These are phyloP conservation scores for Ustilago cynodontis DNA, from an alignment of 1,284 basidiomycete genomes.

Conservation along the genomic window DNA sequence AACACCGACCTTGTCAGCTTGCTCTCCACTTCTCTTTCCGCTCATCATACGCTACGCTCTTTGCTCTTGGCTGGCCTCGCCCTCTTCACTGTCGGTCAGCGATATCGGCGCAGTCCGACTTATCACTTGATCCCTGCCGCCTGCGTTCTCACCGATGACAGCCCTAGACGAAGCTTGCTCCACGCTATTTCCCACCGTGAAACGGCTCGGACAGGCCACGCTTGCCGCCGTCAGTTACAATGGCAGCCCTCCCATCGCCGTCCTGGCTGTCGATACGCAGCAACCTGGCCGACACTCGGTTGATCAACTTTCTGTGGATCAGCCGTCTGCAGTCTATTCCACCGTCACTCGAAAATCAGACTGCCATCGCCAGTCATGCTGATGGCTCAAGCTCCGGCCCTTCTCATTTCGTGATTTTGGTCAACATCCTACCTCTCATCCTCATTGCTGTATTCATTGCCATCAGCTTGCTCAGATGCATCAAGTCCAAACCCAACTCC, in stretches of 20 bases:
- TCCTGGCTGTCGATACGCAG: background rate
- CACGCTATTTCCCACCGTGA: background rate
- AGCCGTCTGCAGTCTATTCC: background rate
- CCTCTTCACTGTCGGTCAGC: background rate
- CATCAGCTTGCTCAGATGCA: background rate
- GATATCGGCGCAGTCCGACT: background rate
- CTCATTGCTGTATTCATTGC: background rate
- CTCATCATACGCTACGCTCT: background rate
- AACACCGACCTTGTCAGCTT: background rate
- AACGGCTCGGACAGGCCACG: background rate
- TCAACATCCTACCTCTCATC: constrained; percentile 13
- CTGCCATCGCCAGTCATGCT: background rate
- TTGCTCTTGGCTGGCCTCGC: background rate
- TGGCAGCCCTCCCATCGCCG: background rate
- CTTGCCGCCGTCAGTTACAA: background rate
- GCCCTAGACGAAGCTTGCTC: background rate
- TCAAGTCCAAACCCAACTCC: background rate
- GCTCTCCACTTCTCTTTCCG: background rate
- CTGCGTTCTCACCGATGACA: background rate
- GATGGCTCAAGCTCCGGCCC: background rate
- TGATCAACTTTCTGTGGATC: constrained; percentile 14
- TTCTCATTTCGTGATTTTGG: constrained; percentile 1
- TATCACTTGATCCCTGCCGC: background rate
- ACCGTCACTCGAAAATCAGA: background rate
- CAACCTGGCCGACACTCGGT: constrained; percentile 12